Conservation (phyloP, 306 rosid species). For the Fagus crenata region DNA sequence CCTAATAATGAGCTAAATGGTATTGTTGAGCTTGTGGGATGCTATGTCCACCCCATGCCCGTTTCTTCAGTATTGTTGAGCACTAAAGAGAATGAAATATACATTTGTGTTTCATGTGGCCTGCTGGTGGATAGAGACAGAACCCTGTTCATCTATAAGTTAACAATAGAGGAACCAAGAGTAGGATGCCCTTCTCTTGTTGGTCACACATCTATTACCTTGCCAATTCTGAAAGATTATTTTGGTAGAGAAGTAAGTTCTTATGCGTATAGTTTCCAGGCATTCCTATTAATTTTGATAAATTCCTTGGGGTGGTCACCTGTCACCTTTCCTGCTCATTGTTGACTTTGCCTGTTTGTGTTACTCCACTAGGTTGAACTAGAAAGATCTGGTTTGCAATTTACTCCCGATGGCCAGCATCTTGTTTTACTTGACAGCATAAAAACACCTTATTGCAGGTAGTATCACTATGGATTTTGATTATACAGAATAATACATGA, state of each 20-base stretch:
- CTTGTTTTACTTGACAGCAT: constrained; percentile 71
- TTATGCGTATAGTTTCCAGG: constrained; percentile 19
- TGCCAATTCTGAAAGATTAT: constrained; percentile 54
- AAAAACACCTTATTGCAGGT: constrained; percentile 85
- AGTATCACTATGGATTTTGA: constrained; percentile 34
- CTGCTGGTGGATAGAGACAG: constrained; percentile 41
- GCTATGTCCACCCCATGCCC: constrained; percentile 73
- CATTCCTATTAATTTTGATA: neutral
- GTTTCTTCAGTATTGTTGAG: constrained; percentile 58
- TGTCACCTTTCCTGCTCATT: neutral
- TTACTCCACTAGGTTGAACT: constrained; percentile 45
- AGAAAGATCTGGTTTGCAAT: constrained; percentile 69
- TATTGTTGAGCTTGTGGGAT: constrained; percentile 59
- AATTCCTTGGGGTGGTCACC: constrained; percentile 1
- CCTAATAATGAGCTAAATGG: constrained; percentile 41
- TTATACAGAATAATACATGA: constrained; percentile 24
- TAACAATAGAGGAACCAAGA: constrained; percentile 47
- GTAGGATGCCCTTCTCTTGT: constrained; percentile 67
- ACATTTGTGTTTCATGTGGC: constrained; percentile 68
- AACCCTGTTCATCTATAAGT: constrained; percentile 64
- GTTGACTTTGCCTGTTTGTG: neutral
- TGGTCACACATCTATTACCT: constrained; percentile 57
- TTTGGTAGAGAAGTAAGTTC: constrained; percentile 62
- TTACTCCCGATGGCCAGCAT: constrained; percentile 68
- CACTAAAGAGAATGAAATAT: constrained; percentile 50